Conservation (phyloP, 768 basidiomycete genomes). For the Kwoniella dendrophila region DNA sequence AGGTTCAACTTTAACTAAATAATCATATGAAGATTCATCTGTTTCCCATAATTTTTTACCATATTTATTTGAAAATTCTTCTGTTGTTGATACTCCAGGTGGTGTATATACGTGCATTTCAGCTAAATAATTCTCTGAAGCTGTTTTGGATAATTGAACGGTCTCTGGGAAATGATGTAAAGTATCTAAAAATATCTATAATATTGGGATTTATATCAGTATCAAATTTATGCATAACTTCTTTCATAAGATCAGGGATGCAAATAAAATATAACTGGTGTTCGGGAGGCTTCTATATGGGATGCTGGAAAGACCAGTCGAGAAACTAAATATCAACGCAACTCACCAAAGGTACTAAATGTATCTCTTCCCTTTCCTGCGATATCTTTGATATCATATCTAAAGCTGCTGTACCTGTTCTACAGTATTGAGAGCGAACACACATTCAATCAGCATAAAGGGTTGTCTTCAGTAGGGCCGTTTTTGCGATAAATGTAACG, state of each 20-base stretch:
- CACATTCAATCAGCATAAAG: too few relatives aligned
- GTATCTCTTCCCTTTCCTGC: conserved; percentile 51
- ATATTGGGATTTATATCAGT: neutral
- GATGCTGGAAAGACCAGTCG: too few relatives aligned
- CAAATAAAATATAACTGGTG: neutral
- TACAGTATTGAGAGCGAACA: conserved; percentile 26
- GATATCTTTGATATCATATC: conserved; percentile 92
- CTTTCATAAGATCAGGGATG: too few relatives aligned
- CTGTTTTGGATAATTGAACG: conserved; percentile 81
- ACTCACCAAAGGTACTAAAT: conserved; percentile 64
- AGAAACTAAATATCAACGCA: neutral
- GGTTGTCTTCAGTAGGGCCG: too few relatives aligned
- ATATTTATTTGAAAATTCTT: conserved; percentile 76
- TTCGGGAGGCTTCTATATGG: neutral
- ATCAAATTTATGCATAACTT: too few relatives aligned
- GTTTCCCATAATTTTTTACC: conserved; percentile 83
- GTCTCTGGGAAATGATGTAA: conserved; percentile 95
- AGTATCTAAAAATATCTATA: conserved; percentile 89
- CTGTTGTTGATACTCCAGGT: conserved; percentile 65
- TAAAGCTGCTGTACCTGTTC: conserved; percentile 84
- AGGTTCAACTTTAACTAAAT: conserved; percentile 92
- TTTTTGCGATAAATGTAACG: too few relatives aligned
- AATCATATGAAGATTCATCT: conserved; percentile 87
- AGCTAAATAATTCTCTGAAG: conserved; percentile 72
- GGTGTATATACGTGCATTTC: conserved; percentile 79